phyloP scores from a whole-genome alignment of 345 rosid species.

The Trapa bicornis region DNA sequence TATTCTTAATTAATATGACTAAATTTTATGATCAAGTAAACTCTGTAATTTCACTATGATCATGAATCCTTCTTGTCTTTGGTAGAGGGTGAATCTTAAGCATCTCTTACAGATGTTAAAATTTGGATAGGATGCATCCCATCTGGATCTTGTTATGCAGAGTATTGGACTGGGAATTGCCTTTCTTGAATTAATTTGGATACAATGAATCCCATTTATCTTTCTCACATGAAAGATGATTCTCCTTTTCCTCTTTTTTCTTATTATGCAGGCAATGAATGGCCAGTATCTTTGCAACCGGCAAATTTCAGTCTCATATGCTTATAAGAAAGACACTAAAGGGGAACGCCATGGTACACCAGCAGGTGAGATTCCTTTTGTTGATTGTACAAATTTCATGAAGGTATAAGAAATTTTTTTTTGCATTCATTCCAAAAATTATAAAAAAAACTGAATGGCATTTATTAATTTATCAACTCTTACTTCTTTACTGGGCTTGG shows the following conservation, averaged over 20 bases:
- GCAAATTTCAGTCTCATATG: conserved; percentile 93
- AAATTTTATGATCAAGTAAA: neutral
- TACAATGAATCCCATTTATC: no score
- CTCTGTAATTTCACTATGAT: neutral
- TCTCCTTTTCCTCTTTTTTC: neutral
- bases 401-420: no score
- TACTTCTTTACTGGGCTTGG: neutral
- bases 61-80: neutral
- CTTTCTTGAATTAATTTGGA: no score
- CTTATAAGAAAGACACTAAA: conserved; percentile 96
- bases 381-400: neutral
- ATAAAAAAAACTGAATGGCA: no score
- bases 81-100: neutral
- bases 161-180: neutral
- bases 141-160: no score
- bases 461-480: no score
- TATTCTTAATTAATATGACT: neutral
- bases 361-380: conserved; percentile 56
- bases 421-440: no score
- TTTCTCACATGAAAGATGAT: neutral
- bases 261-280: conserved; percentile 67
- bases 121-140: no score
- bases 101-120: neutral
- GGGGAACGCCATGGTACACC: conserved; percentile 99
- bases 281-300: conserved; percentile 95